Evolutionary conservation across 495 filamentous ascomycete genomes (phyloP), one percentile per base, ranked within the genome.

Genomic region (Emericellopsis terricola): DNA sequence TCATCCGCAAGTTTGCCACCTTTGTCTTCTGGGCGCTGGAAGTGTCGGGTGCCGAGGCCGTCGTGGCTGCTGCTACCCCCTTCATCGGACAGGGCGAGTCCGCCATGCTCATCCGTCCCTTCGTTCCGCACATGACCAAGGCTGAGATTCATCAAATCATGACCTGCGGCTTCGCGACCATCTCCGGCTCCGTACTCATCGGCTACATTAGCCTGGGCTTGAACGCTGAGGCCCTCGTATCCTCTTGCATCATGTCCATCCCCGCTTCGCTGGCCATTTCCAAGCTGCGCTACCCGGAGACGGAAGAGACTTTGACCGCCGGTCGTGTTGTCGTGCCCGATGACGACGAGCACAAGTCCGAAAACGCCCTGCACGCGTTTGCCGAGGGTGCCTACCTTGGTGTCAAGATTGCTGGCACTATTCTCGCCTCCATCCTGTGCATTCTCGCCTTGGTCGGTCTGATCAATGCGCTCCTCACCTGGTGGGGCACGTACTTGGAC

Each of bases 1-100:
- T 79, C 52, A 69, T 93, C 42, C 53, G 53, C 19, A 93, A 93
- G 43, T 81, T 87, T 41, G 83, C 85, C 41, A 62, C 71, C 31
- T 81, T 92, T 54, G 91, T 94, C 68, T 89, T 86, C 68, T 91
- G 81, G 78, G 62, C 55, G 28, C 74, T 94, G 64, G 64, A 70
- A 7, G 81, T 92, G n/a, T 89, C 82, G n/a, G 85, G 85, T 27
- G 82, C 80, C 29, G 85, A 93, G 49, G 82, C 85, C 15, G 78
- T 94, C 19, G 85, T 93, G 18, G 85, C 85, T 19, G 79, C 84
- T 28, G 85, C 85, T n/a, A 85, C 84, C 4, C 85, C 85, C 1
- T 94, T 93, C 56, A 86, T 93, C 42, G 85, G 85, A 19, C 84
- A 89, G 57, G 85, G 85, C 41, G 85, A 94, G 62, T 85, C 79